Base-by-base conservation (phyloP, 371 early-diverging fungal species). In the Mortierella sp. region DNA sequence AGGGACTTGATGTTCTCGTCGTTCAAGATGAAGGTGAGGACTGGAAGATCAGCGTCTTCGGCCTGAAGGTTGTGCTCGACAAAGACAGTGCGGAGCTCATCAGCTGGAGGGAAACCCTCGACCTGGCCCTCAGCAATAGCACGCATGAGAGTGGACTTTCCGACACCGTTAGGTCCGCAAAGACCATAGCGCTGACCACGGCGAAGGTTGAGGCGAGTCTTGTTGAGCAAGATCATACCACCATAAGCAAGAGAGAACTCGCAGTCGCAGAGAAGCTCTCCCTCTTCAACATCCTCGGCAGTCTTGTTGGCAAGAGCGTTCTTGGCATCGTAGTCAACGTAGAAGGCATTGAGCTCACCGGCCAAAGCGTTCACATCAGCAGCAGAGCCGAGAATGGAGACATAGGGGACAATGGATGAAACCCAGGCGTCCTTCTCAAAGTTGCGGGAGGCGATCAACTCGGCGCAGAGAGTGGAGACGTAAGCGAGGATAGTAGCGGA, bases 61-160 rank as follows among this genome's bases (percentile, higher is more conserved):
- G 90, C 94, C 85, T 90, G 93, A 71, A 92, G 86, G 76, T 85
- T 85, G 87, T 91, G 93, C 81, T 91, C 91, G 63, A 90, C 94
- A 66, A 87, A 88, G 48, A 90, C 89, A 31, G 89, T 89, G 67
- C 87, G 87, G 57, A 91, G 87, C 60, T 85, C 88, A 58, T 90
- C 90, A 52, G 83, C 82, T 61, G 88, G 83, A 65, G 93, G 93
- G 88, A 94, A 93, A 60, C 90, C 90, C 66, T 91, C 92, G 42
- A 92, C 86, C 76, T 91, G 87, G 52, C 89, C 90, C 50, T 87
- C 80, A 57, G 92, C 84, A 78, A 96, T 90, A 67, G 94, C 89
- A 58, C 92, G 88, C 90, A 96, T 89, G 42, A 96, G 85, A 51
- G 96, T 94, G 38, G 92, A 89, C 79, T 96, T 96, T 61, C 96